Evolutionary conservation across 257 asterid species (phyloP).

Genomic region (Fraxinus pennsylvanica): DNA sequence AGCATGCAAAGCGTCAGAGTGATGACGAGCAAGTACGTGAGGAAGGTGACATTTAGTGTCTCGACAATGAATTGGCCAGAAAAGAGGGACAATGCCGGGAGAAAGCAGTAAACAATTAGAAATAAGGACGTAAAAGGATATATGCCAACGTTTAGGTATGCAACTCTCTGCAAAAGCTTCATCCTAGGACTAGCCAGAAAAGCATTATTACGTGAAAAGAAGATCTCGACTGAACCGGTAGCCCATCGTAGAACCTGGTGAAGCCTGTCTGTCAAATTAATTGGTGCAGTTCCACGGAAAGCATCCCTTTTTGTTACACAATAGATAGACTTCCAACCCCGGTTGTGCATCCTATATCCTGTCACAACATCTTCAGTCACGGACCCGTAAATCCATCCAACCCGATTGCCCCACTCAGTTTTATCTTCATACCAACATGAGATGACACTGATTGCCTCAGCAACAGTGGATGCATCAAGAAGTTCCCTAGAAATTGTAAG

Average conservation of each 20-base stretch:
- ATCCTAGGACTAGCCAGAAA: slow-evolving; percentile 68
- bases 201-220: slow-evolving; percentile 83
- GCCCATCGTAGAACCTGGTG: slow-evolving; percentile 97
- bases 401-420: slow-evolving; percentile 90
- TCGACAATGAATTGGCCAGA: slow-evolving; percentile 82
- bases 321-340: slow-evolving; percentile 83
- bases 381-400: slow-evolving; percentile 90
- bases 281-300: slow-evolving; percentile 89
- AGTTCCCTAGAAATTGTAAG: slow-evolving; percentile 69
- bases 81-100: slow-evolving; percentile 80
- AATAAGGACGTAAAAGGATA: slow-evolving; percentile 81
- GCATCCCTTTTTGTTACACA: slow-evolving; percentile 89
- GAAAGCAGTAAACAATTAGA: slow-evolving; percentile 83
- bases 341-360: slow-evolving; percentile 84
- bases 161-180: slow-evolving; percentile 72
- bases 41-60: slow-evolving; percentile 63
- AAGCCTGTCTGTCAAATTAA: slow-evolving; percentile 80
- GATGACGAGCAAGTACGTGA: slow-evolving; percentile 65
- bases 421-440: slow-evolving; percentile 93
- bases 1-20: slow-evolving; percentile 60
- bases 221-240: slow-evolving; percentile 83
- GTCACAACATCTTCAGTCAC: slow-evolving; percentile 91
- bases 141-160: slow-evolving; percentile 81
- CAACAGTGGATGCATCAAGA: slow-evolving; percentile 80
- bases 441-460: slow-evolving; percentile 84